Evolutionary conservation across 2,329 filamentous ascomycete genomes (phyloP).

Genomic region (Aspergillus oerlinghausenensis): DNA sequence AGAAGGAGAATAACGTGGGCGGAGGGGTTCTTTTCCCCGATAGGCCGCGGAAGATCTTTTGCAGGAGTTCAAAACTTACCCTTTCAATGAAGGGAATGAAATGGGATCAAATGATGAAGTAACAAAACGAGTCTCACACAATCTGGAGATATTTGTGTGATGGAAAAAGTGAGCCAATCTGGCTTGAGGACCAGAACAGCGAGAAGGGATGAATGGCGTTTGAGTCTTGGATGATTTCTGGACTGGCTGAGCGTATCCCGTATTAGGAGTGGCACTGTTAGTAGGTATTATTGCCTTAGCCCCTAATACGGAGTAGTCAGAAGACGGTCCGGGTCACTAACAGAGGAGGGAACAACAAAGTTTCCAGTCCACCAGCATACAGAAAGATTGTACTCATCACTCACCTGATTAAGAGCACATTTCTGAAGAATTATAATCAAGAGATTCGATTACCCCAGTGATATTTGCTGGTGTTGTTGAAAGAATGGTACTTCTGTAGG

Average conservation of each 20-base stretch:
- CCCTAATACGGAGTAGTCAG: conserved; percentile 6
- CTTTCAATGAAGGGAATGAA: conserved; percentile 4
- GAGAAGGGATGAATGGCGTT: background rate
- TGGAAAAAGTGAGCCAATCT: background rate
- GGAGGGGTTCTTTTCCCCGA: conserved; percentile 17
- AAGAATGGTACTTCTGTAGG: background rate
- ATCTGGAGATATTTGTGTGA: background rate
- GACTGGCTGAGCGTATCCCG: background rate
- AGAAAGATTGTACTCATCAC: background rate
- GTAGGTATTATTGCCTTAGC: background rate
- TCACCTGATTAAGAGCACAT: background rate
- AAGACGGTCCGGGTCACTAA: conserved; percentile 3
- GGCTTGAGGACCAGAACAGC: background rate
- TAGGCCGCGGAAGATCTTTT: conserved; percentile 7
- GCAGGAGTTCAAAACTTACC: conserved; percentile 14
- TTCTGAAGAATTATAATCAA: background rate
- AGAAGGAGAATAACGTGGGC: conserved; percentile 12
- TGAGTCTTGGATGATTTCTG: background rate
- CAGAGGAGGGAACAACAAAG: background rate
- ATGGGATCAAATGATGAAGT: background rate
- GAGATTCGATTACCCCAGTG: background rate
- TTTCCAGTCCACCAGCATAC: background rate
- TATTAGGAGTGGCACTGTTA: background rate
- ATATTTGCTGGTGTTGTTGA: background rate
- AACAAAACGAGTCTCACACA: background rate